Conservation (phyloP, 257 asterid genomes). For the Echium plantagineum region DNA sequence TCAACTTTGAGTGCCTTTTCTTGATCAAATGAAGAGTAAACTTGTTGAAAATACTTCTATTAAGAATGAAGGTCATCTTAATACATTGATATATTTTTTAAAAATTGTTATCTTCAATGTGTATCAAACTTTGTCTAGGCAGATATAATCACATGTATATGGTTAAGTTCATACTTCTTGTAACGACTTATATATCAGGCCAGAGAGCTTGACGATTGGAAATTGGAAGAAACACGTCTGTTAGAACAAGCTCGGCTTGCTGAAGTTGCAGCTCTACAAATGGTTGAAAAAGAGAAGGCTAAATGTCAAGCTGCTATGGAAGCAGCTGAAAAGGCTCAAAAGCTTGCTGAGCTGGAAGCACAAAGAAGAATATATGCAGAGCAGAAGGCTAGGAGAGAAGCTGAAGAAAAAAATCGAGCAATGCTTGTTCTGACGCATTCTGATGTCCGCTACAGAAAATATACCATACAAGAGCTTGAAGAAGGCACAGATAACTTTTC, state of each 20-base stretch:
- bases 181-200: slow-evolving; percentile 19
- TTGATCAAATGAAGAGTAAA: no score
- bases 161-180: background rate
- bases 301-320: slow-evolving; percentile 62
- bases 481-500: slow-evolving; percentile 41
- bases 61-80: no score
- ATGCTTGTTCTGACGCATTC: no score
- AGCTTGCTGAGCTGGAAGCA: slow-evolving; percentile 53
- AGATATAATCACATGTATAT: background rate
- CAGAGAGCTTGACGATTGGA: slow-evolving; percentile 32
- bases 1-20: no score
- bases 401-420: background rate
- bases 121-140: background rate
- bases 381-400: slow-evolving; percentile 42
- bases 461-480: no score
- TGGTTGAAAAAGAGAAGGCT: slow-evolving; percentile 53
- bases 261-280: slow-evolving; percentile 43
- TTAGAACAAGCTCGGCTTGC: slow-evolving; percentile 41
- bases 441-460: no score
- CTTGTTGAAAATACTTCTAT: no score
- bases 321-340: slow-evolving; percentile 68
- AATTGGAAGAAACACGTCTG: slow-evolving; percentile 27
- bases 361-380: slow-evolving; percentile 50
- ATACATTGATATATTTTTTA: no score
- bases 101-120: no score